phyloP scores from a whole-genome alignment of 352 stramenopile genomes.

The Elongisporangium anandrum region DNA sequence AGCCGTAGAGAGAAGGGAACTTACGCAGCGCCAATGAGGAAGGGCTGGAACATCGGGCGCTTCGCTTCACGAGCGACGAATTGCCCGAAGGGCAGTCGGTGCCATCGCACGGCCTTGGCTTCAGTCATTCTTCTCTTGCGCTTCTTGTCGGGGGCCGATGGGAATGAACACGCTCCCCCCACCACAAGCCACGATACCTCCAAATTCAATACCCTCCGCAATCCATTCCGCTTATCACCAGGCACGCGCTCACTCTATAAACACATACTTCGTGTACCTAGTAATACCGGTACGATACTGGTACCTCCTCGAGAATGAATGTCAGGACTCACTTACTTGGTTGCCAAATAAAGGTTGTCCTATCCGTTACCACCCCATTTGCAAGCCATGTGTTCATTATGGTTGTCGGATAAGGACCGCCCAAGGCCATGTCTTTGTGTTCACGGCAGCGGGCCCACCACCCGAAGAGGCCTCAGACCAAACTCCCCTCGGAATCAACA shows the following conservation, averaged over 20 bases:
- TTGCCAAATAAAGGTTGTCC: not conserved
- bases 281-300: not conserved
- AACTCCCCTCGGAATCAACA: conserved; percentile 32
- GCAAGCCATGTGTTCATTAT: no score
- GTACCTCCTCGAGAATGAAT: no score
- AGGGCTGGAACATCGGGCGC: conserved; percentile 79
- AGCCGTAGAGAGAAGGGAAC: conserved; percentile 8
- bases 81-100: conserved; percentile 73
- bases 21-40: conserved; percentile 74
- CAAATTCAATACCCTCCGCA: not conserved
- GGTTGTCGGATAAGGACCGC: not conserved
- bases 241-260: not conserved
- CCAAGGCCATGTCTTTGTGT: not conserved
- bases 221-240: not conserved
- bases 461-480: conserved; percentile 6
- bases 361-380: not conserved
- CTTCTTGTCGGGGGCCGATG: not conserved
- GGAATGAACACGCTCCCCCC: not conserved
- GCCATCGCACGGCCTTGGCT: conserved; percentile 76
- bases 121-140: conserved; percentile 33
- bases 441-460: not conserved
- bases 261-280: not conserved
- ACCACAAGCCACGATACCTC: not conserved
- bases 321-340: not conserved
- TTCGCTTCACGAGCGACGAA: conserved; percentile 76